Base-by-base conservation (phyloP, 129 eudicot genomes). In the Pulicaria dysenterica region DNA sequence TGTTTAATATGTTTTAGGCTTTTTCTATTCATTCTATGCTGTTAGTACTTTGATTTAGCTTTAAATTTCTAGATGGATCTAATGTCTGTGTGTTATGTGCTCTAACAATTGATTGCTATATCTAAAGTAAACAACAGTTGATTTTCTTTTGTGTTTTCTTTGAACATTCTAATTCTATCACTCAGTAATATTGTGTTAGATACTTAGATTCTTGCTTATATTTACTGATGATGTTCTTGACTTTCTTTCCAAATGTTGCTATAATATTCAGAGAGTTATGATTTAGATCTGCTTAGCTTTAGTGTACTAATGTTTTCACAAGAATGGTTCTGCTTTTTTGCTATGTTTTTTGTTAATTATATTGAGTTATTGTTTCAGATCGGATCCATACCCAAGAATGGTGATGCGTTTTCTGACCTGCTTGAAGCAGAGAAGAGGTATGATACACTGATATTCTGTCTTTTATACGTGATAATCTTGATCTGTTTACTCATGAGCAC, bases 381-480 rank as follows among this genome's bases (percentile, higher is more conserved):
- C 17, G 81, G 83, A 61, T 64, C 76, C 19, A 5, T 77, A 59
- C 72, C 36, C 8, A 63, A 57, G 34, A 71, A 64, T 58, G 64
- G 67, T 54, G 73, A 50, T 65, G 42, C 58, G 10, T 47, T 74
- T 31, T 60, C 69, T 49, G 63, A 58, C 39, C 53, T 70, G 41
- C 45, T 60, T 40, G 83, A 38, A 31, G 48, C 64, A 55, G 83
- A 81, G 44, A 73, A 81, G 70, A 81, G 89, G 81, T 85, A 41
- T 16, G 54, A 38, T 15, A 31, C 3, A 4, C 15, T 58, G n/a
- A n/a, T n/a, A n/a, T n/a, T n/a, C n/a, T n/a, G n/a, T 69, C 5
- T 43, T 46, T 48, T 1, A n/a, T 72, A 13, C 36, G 34, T 12
- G 16, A 19, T 3, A 11, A 6, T 46, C 54, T 40, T 6, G 2